Evolutionary conservation across 1,139 yeast species (phyloP).

Genomic region (Debaryomyces psychrophilus): DNA sequence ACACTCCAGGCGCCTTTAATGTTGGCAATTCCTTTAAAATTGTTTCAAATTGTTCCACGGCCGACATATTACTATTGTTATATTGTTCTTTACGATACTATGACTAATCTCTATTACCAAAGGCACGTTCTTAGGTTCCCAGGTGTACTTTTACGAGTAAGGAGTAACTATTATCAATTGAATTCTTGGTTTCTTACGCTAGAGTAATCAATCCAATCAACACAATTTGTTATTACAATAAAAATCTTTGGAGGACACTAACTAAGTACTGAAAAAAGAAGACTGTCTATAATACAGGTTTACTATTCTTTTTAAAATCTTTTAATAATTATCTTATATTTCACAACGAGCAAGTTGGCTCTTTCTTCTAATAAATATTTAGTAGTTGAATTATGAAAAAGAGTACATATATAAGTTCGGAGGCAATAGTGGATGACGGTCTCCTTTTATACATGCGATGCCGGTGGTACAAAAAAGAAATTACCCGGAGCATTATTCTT

Average conservation of each 20-base stretch:
- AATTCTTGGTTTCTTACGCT: constrained; percentile 8
- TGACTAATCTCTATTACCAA: constrained; percentile 8
- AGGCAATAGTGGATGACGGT: constrained; percentile 10
- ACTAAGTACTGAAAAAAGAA: constrained; percentile 6
- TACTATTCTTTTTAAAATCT: constrained; percentile 7
- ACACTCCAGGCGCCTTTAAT: constrained; percentile 89
- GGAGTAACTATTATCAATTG: constrained; percentile 6
- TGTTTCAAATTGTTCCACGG: constrained; percentile 65
- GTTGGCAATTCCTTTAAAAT: constrained; percentile 73
- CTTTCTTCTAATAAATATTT: not conserved
- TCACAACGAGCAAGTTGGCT: not conserved
- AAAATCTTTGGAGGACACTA: constrained; percentile 5
- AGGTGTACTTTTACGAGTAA: constrained; percentile 7
- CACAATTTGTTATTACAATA: constrained; percentile 7
- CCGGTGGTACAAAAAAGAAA: not conserved
- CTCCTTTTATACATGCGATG: constrained; percentile 5
- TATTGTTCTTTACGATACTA: constrained; percentile 9
- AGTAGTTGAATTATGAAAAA: not conserved
- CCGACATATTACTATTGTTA: constrained; percentile 28
- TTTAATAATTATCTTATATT: constrained; percentile 1
- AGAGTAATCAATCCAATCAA: constrained; percentile 10
- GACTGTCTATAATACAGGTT: constrained; percentile 9
- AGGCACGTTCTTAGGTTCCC: constrained; percentile 7
- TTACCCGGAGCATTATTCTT: not conserved
- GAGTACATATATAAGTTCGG: not conserved